These are phyloP conservation scores for Petunia secreta DNA, from an alignment of 257 asterid genomes.

Conservation along the genomic window DNA sequence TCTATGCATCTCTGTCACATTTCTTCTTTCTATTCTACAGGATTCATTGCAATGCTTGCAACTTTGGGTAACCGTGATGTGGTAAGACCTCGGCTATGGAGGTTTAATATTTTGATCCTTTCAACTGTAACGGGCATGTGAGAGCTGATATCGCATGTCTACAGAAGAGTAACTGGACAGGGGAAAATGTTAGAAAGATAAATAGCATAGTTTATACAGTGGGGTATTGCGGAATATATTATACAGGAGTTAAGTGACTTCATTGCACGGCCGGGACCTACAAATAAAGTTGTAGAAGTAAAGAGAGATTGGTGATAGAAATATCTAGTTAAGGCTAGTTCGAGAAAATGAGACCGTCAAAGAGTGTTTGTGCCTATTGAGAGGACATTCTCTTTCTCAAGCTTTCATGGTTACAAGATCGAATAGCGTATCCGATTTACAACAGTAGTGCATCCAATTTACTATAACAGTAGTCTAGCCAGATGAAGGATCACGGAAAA, in stretches of 20 bases:
- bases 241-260: background rate
- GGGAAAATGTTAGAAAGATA: background rate
- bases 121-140: background rate
- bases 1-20: background rate
- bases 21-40: conserved; percentile 43
- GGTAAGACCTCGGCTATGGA: conserved; percentile 49
- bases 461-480: background rate
- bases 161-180: background rate
- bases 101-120: background rate
- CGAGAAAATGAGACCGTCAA: background rate
- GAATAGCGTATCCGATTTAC: background rate
- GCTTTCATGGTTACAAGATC: conserved; percentile 1
- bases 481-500: background rate
- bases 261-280: background rate
- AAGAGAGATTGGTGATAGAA: background rate
- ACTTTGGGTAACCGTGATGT: conserved; percentile 95
- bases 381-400: conserved; percentile 6
- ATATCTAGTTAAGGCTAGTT: background rate
- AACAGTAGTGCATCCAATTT: background rate
- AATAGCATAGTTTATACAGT: background rate
- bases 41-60: conserved; percentile 95
- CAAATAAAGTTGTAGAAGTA: conserved; percentile 1
- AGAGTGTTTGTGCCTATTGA: background rate
- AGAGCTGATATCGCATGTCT: background rate
- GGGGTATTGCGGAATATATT: background rate